Evolutionary conservation across 306 rosid species (phyloP), one percentile per base, ranked within the genome.

Genomic region (Cicer pinnatifidum): DNA sequence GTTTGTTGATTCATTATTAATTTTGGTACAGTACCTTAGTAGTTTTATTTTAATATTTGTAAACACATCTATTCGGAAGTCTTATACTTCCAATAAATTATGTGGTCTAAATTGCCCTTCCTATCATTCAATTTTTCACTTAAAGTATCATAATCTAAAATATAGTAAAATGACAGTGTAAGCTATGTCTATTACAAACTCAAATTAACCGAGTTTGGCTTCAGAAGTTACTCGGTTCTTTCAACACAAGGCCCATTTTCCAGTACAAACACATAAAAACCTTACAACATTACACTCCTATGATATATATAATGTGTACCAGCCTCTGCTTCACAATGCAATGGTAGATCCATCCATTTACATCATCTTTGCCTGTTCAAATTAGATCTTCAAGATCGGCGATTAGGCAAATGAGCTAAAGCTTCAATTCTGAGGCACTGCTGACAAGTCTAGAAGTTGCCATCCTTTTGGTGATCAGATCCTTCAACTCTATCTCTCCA

Each of bases 401-500:
- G 33, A 3, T 54, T n/a, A 19, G 44, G 56, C 19, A 38, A 6
- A 60, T 11, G 54, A 75, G 43, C 79, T 85, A 86, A 47, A 81
- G 10, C 75, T 67, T 82, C 64, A 77, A 38, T 8, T 71, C 61
- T 63, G 75, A 64, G 8, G 75, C 76, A 69, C 82, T 89, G 54
- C 82, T 75, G 33, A 57, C 78, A 20, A 66, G 71, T 82, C 81
- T 71, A 79, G 89, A 75, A 69, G 57, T 79, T 9, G 78, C 71
- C 80, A 91, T 76, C 83, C 17, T 83, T 62, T 45, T 78, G 16
- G 85, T 73, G 10, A 93, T 44, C 46, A 78, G 72, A 66, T 88
- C 86, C 82, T 78, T 91, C 68, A 93, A 71, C 81, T 91, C 97
- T 58, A 88, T 80, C 82, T 83, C 92, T n/a, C 89, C 83, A 0